Base-by-base conservation (phyloP, 169 alveolate genomes). In the Plasmodium inui region DNA sequence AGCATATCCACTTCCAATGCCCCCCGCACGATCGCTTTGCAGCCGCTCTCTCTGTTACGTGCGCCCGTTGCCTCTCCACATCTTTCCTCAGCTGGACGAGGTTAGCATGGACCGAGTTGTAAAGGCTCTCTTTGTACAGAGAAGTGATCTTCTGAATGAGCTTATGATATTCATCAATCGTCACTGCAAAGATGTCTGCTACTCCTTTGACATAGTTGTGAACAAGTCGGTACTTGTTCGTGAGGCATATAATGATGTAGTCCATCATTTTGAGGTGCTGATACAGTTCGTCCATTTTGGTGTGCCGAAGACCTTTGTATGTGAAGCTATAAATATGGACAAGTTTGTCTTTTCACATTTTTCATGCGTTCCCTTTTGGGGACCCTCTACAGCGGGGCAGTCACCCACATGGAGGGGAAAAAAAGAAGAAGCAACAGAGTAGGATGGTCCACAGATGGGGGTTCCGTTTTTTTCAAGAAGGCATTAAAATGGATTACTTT, bases 271-370 rank as follows among this genome's bases (percentile, higher is more conserved):
- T 86, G 37, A 86, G 81, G 44, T 86, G 61, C 44, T 86, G 86
- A 86, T 86, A 86, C 10, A 86, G 82, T 14, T 86, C 93, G n/a
- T 86, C 93, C 93, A 86, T 86, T 74, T 74, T 83, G 44, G 19
- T 32, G 12, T 17, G 19, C 17, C 10, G 50, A 37, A 8, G 32
- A 3, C 22, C 8, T 74, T 26, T 34, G 83, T 37, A 74, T 10
- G 55, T 44, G 55, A 44, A 17, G 61, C 9, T 50, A 17, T 17
- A 3, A 50, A 4, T 1, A 17, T 50, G 61, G 22, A 17, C 22
- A 50, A 50, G 22, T 17, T 50, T 50, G 1, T 50, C 22, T 50
- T 50, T 50, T 50, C 61, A 76, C 7, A 17, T 76, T 76, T 76
- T 76, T n/a, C 10, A 0, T 37, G 57, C 34, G 34, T 12, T 9